phyloP scores from a whole-genome alignment of 78 protist genomes.

The Polysphondylium violaceum region DNA sequence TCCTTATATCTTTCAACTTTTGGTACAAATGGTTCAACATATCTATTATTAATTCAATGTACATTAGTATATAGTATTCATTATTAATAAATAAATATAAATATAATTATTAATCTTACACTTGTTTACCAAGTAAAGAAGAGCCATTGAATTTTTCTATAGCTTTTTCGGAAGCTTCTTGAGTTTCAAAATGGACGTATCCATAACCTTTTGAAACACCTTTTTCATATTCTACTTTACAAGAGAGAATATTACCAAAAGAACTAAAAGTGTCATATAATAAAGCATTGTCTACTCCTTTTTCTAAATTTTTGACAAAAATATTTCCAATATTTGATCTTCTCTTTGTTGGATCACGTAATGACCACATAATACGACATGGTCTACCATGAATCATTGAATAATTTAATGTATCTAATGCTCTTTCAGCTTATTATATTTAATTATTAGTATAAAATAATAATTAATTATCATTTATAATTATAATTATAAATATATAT shows the following conservation, averaged over 20 bases:
- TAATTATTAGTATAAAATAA: background rate
- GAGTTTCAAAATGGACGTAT: slow-evolving; percentile 96
- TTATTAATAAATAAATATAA: background rate
- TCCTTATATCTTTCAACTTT: slow-evolving; percentile 85
- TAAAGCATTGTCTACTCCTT: slow-evolving; percentile 91
- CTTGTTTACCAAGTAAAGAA: slow-evolving; percentile 88
- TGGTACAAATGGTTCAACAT: slow-evolving; percentile 90
- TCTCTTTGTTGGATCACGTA: slow-evolving; percentile 98
- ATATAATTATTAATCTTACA: slow-evolving; percentile 83
- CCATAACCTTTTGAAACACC: slow-evolving; percentile 95
- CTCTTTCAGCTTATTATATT: slow-evolving; percentile 94
- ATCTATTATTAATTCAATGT: background rate
- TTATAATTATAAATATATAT: background rate
- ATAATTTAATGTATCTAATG: slow-evolving; percentile 97
- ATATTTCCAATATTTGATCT: slow-evolving; percentile 97
- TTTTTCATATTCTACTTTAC: slow-evolving; percentile 88
- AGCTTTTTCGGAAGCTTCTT: slow-evolving; percentile 91
- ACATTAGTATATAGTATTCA: background rate
- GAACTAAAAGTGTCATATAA: slow-evolving; percentile 90
- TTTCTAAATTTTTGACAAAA: slow-evolving; percentile 97
- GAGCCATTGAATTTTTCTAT: slow-evolving; percentile 93
- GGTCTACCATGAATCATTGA: slow-evolving; percentile 89
- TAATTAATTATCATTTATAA: background rate
- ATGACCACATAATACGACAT: slow-evolving; percentile 98
- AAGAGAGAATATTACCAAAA: slow-evolving; percentile 91